Percentiles rank a stretch among this genome's conserved stretches.
Conservation (phyloP, 805 yeast species). For the Wickerhamiella kazuoi region DNA sequence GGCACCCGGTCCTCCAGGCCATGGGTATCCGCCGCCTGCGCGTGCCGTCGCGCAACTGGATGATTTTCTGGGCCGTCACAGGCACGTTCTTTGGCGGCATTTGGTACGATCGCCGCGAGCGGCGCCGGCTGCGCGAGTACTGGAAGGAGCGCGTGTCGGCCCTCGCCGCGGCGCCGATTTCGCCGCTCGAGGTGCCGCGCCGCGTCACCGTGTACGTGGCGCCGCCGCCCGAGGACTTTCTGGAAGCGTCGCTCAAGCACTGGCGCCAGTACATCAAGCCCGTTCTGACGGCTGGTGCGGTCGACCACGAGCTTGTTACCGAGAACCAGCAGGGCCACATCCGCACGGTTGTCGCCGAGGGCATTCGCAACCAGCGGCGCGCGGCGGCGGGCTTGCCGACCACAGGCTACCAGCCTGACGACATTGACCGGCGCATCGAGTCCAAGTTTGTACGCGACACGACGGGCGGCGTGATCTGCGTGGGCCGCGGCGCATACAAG, state of each 20-base stretch:
- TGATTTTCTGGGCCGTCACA: slow-evolving; percentile 64
- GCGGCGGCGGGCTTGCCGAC: slow-evolving; percentile 15
- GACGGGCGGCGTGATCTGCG: slow-evolving; percentile 72
- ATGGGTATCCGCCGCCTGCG: slow-evolving; percentile 69
- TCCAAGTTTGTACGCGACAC: slow-evolving; percentile 25
- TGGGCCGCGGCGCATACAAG: slow-evolving; percentile 92
- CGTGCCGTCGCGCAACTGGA: slow-evolving; percentile 86
- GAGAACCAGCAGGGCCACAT: slow-evolving; percentile 86
- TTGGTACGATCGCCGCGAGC: slow-evolving; percentile 61
- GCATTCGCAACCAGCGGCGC: slow-evolving; percentile 52
- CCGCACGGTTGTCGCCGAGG: slow-evolving; percentile 63
- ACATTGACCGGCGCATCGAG: slow-evolving; percentile 19
- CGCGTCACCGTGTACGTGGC: slow-evolving; percentile 69
- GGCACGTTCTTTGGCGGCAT: slow-evolving; percentile 56
- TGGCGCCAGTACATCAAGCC: slow-evolving; percentile 77
- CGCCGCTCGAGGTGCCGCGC: slow-evolving; percentile 41
- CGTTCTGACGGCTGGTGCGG: slow-evolving; percentile 59
- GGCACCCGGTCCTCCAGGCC: slow-evolving; percentile 59
- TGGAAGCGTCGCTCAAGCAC: slow-evolving; percentile 53
- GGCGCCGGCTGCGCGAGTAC: slow-evolving; percentile 41
- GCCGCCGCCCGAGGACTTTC: slow-evolving; percentile 91
- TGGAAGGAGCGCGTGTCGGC: slow-evolving; percentile 46
- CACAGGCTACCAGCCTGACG: slow-evolving; percentile 11
- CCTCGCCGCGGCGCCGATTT: slow-evolving; percentile 32
- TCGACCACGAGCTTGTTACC: slow-evolving; percentile 55